phyloP scores from a whole-genome alignment of 345 rosid species.

The Bruguiera sexangula region DNA sequence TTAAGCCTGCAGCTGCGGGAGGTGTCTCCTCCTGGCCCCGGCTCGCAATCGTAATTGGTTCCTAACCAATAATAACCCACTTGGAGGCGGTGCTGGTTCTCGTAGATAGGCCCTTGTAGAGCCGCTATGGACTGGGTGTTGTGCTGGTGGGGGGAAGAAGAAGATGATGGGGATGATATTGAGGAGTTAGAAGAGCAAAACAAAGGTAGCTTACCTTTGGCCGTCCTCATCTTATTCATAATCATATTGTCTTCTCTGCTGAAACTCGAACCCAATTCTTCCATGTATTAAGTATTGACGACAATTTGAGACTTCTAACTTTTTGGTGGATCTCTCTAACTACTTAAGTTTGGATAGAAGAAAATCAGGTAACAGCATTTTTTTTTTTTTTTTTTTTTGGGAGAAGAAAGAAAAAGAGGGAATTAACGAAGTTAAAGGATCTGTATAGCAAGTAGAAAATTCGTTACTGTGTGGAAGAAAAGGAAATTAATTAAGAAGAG shows the following conservation, averaged over 20 bases:
- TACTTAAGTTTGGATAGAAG: conserved; percentile 18
- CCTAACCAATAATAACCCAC: conserved; percentile 37
- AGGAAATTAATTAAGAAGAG: too few relatives aligned
- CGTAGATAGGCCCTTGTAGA: conserved; percentile 8
- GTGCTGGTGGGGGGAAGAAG: conserved; percentile 6
- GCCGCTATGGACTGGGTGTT: not conserved
- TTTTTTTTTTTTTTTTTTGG: too few relatives aligned
- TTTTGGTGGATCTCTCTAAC: conserved; percentile 9
- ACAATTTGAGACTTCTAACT: too few relatives aligned
- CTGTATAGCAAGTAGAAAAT: too few relatives aligned
- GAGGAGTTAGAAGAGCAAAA: conserved; percentile 27
- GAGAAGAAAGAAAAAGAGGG: too few relatives aligned
- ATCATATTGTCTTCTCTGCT: conserved; percentile 27
- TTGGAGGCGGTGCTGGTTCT: conserved; percentile 10
- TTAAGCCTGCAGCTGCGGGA: not conserved
- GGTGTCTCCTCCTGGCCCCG: conserved; percentile 21
- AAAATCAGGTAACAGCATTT: too few relatives aligned
- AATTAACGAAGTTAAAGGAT: too few relatives aligned
- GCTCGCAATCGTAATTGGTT: conserved; percentile 15
- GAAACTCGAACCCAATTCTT: conserved; percentile 20
- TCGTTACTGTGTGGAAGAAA: too few relatives aligned
- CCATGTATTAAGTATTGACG: conserved; percentile 17
- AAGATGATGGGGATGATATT: conserved; percentile 5
- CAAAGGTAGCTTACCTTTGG: conserved; percentile 17
- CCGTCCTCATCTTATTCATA: conserved; percentile 10